Evolutionary conservation across 768 basidiomycete species (phyloP).

Genomic region (Tulasnella sp.): DNA sequence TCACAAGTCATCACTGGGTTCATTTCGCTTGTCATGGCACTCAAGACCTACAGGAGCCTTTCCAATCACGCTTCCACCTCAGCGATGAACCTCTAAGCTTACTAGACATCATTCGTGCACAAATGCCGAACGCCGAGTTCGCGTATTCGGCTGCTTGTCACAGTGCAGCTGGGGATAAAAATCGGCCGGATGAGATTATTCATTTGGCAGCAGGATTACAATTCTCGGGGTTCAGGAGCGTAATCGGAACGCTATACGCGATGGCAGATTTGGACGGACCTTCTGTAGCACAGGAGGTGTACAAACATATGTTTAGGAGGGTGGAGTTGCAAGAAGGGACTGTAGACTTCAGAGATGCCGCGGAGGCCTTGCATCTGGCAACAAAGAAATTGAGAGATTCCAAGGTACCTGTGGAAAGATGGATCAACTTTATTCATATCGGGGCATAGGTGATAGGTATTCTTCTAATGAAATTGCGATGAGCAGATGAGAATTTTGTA

Average conservation of each 20-base stretch:
- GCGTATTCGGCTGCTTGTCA: background rate
- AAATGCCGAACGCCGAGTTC: background rate
- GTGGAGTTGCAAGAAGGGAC: background rate
- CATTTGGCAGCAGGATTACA: background rate
- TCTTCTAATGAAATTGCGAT: too few species aligned
- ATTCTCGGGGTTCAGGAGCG: background rate
- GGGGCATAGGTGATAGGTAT: background rate
- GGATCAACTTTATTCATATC: background rate
- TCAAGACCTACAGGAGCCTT: background rate
- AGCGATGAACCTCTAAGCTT: background rate
- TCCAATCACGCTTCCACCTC: background rate
- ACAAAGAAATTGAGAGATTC: background rate
- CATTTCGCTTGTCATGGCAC: background rate
- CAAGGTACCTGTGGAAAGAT: background rate
- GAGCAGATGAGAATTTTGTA: too few species aligned
- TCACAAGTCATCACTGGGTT: background rate
- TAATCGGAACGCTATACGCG: slow-evolving; percentile 1
- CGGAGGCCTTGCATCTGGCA: background rate
- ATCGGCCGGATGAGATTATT: background rate
- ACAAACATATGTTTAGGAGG: background rate
- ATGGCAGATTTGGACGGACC: slow-evolving; percentile 1
- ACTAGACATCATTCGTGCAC: background rate
- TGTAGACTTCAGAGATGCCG: background rate
- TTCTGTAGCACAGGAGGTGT: background rate
- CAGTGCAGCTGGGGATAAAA: background rate